Percentiles rank a stretch among this genome's conserved stretches.
Evolutionary conservation across 352 stramenopile species (phyloP).

Genomic region (Saprolegnia diclina): DNA sequence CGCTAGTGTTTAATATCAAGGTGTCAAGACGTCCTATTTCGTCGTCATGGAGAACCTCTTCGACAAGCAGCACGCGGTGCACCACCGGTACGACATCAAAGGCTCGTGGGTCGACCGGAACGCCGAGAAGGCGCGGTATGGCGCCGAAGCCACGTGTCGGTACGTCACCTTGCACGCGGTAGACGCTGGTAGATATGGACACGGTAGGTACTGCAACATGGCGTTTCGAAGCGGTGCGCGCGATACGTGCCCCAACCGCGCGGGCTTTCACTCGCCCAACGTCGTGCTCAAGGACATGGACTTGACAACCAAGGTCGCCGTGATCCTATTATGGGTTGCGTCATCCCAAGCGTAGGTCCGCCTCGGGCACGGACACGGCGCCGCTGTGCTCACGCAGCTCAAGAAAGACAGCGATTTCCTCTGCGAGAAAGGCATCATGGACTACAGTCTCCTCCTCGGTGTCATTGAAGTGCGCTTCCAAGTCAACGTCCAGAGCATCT

Average conservation of each 20-base stretch:
- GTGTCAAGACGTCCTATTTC: conserved; percentile 46
- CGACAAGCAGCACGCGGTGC: conserved; percentile 69
- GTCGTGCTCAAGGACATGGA: conserved; percentile 80
- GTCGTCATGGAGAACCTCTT: conserved; percentile 89
- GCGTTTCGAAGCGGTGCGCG: conserved; percentile 50
- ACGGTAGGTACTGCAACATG: conserved; percentile 51
- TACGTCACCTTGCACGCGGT: not conserved
- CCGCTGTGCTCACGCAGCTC: conserved; percentile 49
- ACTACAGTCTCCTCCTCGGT: conserved; percentile 77
- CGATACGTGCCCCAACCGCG: conserved; percentile 59
- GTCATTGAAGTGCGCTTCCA: conserved; percentile 75
- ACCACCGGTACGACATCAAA: conserved; percentile 86
- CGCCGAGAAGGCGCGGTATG: conserved; percentile 47
- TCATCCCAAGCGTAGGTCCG: conserved; percentile 37
- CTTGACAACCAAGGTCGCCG: conserved; percentile 52
- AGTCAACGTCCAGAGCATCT: conserved; percentile 58
- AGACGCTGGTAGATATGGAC: not conserved
- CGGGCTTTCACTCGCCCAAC: conserved; percentile 57
- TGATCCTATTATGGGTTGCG: not conserved
- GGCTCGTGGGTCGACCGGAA: conserved; percentile 79
- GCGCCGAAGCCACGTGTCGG: conserved; percentile 56
- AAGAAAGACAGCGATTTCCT: conserved; percentile 68
- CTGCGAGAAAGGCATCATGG: conserved; percentile 68
- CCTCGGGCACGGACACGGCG: conserved; percentile 42
- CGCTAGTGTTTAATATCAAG: not conserved